Evolutionary conservation across 129 eudicot genomes (phyloP).

Genomic region (Flaveria bidentis): DNA sequence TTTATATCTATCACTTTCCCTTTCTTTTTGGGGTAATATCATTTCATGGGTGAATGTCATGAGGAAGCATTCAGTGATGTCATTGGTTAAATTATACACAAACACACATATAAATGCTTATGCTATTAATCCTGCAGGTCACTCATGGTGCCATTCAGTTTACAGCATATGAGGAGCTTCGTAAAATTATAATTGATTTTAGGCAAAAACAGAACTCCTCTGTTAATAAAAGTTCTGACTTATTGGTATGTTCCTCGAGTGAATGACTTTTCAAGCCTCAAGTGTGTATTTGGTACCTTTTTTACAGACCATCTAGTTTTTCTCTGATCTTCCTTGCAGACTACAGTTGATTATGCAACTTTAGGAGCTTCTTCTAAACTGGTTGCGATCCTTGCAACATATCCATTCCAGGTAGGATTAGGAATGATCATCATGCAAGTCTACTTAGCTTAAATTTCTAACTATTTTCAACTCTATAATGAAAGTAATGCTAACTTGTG

Average conservation of each 20-base stretch:
- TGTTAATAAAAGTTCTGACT: constrained; percentile 38
- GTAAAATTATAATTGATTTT: constrained; percentile 56
- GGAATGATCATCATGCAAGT: not conserved
- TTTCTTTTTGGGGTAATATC: not conserved
- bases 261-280: not conserved
- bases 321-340: constrained; percentile 40
- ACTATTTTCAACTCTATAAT: not conserved
- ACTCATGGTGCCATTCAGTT: constrained; percentile 97
- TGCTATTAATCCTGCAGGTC: constrained; percentile 67
- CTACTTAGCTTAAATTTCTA: not conserved
- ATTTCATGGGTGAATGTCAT: not conserved
- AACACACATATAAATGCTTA: constrained; percentile 8
- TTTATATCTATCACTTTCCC: constrained; percentile 8
- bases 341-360: constrained; percentile 69
- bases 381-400: constrained; percentile 72
- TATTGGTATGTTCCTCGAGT: constrained; percentile 52
- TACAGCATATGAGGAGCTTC: constrained; percentile 93
- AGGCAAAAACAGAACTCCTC: constrained; percentile 39
- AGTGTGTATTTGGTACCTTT: not conserved
- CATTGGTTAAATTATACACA: too few species aligned
- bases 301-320: not conserved
- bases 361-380: constrained; percentile 94
- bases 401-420: constrained; percentile 73
- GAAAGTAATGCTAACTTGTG: constrained; percentile 7
- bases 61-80: constrained; percentile 4